A percentile compares a stretch with the other conserved stretches of the same genome.
Conservation (phyloP, 2,329 filamentous ascomycete genomes). For the Gnomoniopsis sp. region DNA sequence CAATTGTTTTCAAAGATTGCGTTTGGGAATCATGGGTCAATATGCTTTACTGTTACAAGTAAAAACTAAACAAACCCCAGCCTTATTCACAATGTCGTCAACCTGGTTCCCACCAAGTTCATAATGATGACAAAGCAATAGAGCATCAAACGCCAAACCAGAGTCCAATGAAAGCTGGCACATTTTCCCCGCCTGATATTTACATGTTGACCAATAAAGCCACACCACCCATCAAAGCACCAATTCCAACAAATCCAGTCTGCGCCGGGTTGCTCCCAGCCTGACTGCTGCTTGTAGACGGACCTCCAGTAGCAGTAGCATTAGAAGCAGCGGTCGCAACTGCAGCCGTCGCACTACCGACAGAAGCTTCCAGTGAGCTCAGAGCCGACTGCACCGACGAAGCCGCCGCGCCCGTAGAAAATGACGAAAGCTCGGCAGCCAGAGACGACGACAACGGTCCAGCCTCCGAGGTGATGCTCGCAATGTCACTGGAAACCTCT, state of each 20-base stretch:
- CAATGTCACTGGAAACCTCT: neutral
- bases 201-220: neutral
- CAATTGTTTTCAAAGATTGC: no score
- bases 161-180: neutral
- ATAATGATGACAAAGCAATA: neutral
- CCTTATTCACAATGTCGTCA: no score
- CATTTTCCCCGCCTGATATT: neutral
- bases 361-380: neutral
- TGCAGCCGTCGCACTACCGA: neutral
- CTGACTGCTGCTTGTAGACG: neutral
- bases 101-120: no score
- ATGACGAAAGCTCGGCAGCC: neutral
- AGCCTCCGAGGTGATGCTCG: neutral
- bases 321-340: neutral
- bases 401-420: neutral
- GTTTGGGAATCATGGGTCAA: no score
- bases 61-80: no score
- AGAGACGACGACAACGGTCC: neutral
- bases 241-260: constrained; percentile 2
- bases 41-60: no score
- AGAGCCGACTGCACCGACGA: neutral
- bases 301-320: neutral
- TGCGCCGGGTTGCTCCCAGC: neutral
- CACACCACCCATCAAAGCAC: neutral
- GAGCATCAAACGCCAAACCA: neutral